A percentile compares a stretch with the other conserved stretches of the same genome.
These are phyloP conservation scores for Vigna mungo DNA, from an alignment of 306 rosid species.

Conservation along the genomic window DNA sequence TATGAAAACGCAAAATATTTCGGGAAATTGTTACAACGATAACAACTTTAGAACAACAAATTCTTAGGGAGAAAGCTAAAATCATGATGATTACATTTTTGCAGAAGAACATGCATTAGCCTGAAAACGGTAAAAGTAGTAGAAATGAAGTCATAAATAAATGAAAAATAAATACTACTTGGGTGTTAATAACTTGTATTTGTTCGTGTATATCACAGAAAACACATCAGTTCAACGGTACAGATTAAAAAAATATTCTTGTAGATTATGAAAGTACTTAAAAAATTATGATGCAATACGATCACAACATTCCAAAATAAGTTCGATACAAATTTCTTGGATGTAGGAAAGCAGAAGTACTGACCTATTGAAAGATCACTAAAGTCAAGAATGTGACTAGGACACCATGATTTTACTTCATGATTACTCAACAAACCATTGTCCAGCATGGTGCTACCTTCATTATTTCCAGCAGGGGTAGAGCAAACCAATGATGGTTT, in stretches of 20 bases:
- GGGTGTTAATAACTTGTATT: constrained; percentile 5
- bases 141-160: constrained; percentile 12
- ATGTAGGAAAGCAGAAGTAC: constrained; percentile 44
- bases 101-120: constrained; percentile 17
- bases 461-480: constrained; percentile 47
- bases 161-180: constrained; percentile 11
- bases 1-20: constrained; percentile 2
- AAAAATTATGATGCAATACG: constrained; percentile 31
- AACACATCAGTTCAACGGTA: constrained; percentile 19
- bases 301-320: constrained; percentile 6
- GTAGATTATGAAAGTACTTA: constrained; percentile 18
- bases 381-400: constrained; percentile 92
- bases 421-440: constrained; percentile 49
- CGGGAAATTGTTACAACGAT: background rate
- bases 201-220: constrained; percentile 24
- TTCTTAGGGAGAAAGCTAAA: constrained; percentile 23
- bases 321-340: constrained; percentile 8
- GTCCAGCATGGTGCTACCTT: constrained; percentile 43
- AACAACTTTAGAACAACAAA: constrained; percentile 7
- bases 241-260: background rate
- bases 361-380: constrained; percentile 88
- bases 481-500: constrained; percentile 54
- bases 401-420: constrained; percentile 71
- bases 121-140: constrained; percentile 28
- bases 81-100: constrained; percentile 20